phyloP scores from a whole-genome alignment of 495 filamentous ascomycete species.

The Lentithecium fluviatile region DNA sequence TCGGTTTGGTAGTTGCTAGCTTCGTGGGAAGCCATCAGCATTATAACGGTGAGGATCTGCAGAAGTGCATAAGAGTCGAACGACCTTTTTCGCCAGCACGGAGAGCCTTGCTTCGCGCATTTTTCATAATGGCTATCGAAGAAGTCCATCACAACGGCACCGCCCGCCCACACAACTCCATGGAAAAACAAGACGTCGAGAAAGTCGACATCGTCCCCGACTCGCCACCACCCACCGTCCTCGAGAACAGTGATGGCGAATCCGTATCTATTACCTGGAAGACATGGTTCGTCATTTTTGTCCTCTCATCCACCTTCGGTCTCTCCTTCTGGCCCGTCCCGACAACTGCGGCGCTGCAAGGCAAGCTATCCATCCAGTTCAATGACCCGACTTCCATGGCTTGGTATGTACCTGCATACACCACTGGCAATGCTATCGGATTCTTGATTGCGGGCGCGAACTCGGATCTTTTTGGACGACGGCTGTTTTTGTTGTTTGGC shows the following conservation, averaged over 20 bases:
- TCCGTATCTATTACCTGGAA: conserved; percentile 34
- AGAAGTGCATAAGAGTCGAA: too few relatives aligned
- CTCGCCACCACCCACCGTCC: neutral
- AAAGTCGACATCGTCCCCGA: conserved; percentile 22
- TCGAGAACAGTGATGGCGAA: conserved; percentile 7
- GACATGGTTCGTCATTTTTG: conserved; percentile 39
- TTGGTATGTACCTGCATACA: conserved; percentile 34
- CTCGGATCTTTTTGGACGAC: conserved; percentile 38
- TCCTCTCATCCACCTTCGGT: conserved; percentile 35
- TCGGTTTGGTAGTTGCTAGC: too few relatives aligned
- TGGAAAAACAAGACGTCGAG: conserved; percentile 24
- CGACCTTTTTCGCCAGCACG: too few relatives aligned
- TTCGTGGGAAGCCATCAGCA: too few relatives aligned
- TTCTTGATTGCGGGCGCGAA: conserved; percentile 38
- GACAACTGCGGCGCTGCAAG: conserved; percentile 31
- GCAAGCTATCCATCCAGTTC: conserved; percentile 7
- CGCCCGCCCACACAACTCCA: conserved; percentile 4
- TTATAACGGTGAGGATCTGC: too few relatives aligned
- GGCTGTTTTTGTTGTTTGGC: conserved; percentile 35
- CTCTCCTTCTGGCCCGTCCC: conserved; percentile 36
- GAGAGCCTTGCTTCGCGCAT: too few relatives aligned
- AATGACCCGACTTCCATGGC: conserved; percentile 11
- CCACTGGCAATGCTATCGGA: conserved; percentile 31
- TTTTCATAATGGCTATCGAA: conserved; percentile 20
- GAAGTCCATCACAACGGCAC: neutral